phyloP scores from a whole-genome alignment of 1,284 basidiomycete species.

The Tilletia setariae region DNA sequence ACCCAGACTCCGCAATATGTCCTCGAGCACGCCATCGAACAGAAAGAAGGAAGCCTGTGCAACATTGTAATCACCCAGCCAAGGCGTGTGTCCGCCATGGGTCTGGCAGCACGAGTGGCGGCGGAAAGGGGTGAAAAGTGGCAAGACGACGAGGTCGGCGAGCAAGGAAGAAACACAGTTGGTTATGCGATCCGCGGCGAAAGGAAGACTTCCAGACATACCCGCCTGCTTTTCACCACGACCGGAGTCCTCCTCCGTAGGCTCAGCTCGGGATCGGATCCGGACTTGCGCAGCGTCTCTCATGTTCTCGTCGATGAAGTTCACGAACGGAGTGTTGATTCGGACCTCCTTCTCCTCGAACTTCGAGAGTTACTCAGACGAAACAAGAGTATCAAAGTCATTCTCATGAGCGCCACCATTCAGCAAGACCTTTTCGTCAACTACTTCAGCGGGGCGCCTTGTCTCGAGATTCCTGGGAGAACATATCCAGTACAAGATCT shows the following conservation, averaged over 20 bases:
- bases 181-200: conserved; percentile 92
- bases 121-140: conserved; percentile 75
- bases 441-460: conserved; percentile 77
- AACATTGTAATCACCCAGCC: conserved; percentile 88
- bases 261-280: conserved; percentile 66
- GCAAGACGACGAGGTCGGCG: conserved; percentile 57
- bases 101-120: conserved; percentile 82
- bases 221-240: conserved; percentile 80
- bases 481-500: conserved; percentile 50
- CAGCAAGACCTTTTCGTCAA: conserved; percentile 33
- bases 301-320: conserved; percentile 92
- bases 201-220: conserved; percentile 61
- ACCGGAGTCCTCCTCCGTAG: conserved; percentile 84
- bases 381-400: conserved; percentile 74
- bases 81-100: conserved; percentile 81
- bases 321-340: conserved; percentile 84
- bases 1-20: conserved; percentile 74
- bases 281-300: conserved; percentile 68
- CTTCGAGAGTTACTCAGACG: conserved; percentile 69
- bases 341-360: conserved; percentile 84
- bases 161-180: too few species aligned
- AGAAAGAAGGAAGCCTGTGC: conserved; percentile 65
- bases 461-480: conserved; percentile 74
- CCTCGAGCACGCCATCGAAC: conserved; percentile 69
- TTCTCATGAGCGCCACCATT: conserved; percentile 57